Conservation (phyloP, 805 yeast species). For the Candida quercuum region DNA sequence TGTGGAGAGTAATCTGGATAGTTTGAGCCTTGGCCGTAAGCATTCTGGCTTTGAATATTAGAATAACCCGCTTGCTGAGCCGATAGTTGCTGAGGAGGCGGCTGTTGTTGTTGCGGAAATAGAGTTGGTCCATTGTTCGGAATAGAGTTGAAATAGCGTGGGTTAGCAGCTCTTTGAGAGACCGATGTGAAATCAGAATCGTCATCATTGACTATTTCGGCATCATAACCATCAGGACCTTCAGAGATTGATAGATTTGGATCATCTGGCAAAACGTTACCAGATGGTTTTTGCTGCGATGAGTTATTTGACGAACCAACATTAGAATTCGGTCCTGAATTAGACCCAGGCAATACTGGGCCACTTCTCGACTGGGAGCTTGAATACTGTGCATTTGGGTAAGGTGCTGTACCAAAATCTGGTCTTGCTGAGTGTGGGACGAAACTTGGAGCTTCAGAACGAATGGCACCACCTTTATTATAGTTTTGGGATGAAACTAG, state of each 20-base stretch:
- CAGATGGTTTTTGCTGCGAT: background rate
- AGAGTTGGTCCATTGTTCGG: slow-evolving; percentile 21
- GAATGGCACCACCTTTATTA: slow-evolving; percentile 18
- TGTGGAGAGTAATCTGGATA: background rate
- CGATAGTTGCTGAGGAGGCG: slow-evolving; percentile 7
- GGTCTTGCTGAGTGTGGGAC: slow-evolving; percentile 21
- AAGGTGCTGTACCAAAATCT: slow-evolving; percentile 15
- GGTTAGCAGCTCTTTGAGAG: slow-evolving; percentile 71
- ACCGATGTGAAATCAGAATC: slow-evolving; percentile 72
- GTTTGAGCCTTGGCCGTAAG: background rate
- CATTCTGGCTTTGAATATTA: background rate
- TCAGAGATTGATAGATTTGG: slow-evolving; percentile 9
- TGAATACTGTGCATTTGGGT: slow-evolving; percentile 13
- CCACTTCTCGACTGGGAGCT: background rate
- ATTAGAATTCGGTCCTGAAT: background rate
- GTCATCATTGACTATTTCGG: slow-evolving; percentile 20
- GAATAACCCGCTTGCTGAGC: background rate
- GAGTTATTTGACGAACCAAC: background rate
- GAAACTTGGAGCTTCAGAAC: slow-evolving; percentile 18
- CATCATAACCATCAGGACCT: slow-evolving; percentile 14
- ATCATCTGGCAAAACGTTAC: slow-evolving; percentile 5
- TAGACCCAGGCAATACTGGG: background rate
- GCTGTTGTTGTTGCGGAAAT: slow-evolving; percentile 16
- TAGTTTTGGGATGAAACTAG: slow-evolving; percentile 21
- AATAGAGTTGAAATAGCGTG: slow-evolving; percentile 39